Conservation (phyloP, 1,139 yeast species). For the Hyphopichia khmerensis region DNA sequence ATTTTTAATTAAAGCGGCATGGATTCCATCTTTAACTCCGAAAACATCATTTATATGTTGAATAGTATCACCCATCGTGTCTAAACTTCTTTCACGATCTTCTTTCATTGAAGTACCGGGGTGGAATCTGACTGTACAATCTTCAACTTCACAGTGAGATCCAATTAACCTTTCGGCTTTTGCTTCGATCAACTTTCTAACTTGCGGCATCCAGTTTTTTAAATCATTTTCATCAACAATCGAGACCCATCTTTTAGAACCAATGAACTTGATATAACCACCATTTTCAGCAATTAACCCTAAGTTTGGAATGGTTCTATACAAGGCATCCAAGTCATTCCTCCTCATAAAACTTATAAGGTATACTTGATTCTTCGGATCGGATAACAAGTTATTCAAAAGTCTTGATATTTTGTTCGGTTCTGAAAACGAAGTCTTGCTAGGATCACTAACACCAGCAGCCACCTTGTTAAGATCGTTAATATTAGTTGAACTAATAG, state of each 20-base stretch:
- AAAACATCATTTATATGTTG: conserved; percentile 81
- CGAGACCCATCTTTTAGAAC: conserved; percentile 61
- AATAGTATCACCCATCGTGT: conserved; percentile 80
- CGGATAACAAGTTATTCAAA: conserved; percentile 46
- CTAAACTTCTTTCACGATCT: conserved; percentile 63
- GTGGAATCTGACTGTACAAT: conserved; percentile 72
- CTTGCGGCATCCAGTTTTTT: conserved; percentile 61
- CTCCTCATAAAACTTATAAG: conserved; percentile 66
- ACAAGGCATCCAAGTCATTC: conserved; percentile 63
- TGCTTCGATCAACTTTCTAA: conserved; percentile 58
- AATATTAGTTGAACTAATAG: conserved; percentile 20
- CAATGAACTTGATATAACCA: conserved; percentile 61
- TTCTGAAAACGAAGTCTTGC: conserved; percentile 32
- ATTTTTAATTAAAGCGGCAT: conserved; percentile 72
- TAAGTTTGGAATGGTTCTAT: conserved; percentile 62
- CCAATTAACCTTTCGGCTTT: conserved; percentile 82
- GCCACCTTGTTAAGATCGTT: conserved; percentile 8
- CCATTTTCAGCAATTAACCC: conserved; percentile 94
- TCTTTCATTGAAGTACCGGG: conserved; percentile 61
- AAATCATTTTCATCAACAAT: conserved; percentile 54
- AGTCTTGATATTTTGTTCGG: conserved; percentile 52
- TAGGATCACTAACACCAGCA: conserved; percentile 17
- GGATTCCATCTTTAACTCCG: conserved; percentile 58
- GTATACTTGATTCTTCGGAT: conserved; percentile 63
- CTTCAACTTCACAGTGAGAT: conserved; percentile 68